These are phyloP conservation scores for Cystobasidiaceae sp. DNA, from an alignment of 1,284 basidiomycete species.

Conservation along the genomic window DNA sequence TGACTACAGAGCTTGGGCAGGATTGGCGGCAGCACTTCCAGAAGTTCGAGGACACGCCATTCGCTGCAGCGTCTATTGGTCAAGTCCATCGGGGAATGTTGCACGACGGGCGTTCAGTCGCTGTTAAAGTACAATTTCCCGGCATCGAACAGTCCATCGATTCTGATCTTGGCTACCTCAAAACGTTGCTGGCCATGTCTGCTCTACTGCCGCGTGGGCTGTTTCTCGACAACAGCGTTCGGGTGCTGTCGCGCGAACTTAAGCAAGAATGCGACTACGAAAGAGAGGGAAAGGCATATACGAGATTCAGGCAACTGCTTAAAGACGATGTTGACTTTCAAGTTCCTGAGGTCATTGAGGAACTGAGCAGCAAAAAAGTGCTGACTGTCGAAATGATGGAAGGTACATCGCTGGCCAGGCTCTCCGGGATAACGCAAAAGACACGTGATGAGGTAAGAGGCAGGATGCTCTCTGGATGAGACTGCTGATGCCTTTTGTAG, in stretches of 20 bases:
- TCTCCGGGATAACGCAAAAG: constrained; percentile 52
- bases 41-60: constrained; percentile 76
- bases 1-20: constrained; percentile 66
- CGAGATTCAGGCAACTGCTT: constrained; percentile 59
- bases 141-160: constrained; percentile 80
- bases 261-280: constrained; percentile 90
- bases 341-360: constrained; percentile 73
- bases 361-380: constrained; percentile 71
- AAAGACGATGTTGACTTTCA: constrained; percentile 64
- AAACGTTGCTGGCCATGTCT: constrained; percentile 73
- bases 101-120: constrained; percentile 54
- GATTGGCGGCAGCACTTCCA: constrained; percentile 70
- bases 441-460: constrained; percentile 66
- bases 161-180: constrained; percentile 82
- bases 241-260: constrained; percentile 85
- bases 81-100: constrained; percentile 84
- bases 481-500: constrained; percentile 49
- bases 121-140: constrained; percentile 95
- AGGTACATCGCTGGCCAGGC: constrained; percentile 65
- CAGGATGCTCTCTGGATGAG: too few relatives aligned
- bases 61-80: constrained; percentile 94
- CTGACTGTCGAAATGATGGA: constrained; percentile 84
- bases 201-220: constrained; percentile 77
- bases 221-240: constrained; percentile 80
- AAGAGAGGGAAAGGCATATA: constrained; percentile 74